Evolutionary conservation across 352 stramenopile genomes (phyloP).

Genomic region (Phytophthora kernoviae): DNA sequence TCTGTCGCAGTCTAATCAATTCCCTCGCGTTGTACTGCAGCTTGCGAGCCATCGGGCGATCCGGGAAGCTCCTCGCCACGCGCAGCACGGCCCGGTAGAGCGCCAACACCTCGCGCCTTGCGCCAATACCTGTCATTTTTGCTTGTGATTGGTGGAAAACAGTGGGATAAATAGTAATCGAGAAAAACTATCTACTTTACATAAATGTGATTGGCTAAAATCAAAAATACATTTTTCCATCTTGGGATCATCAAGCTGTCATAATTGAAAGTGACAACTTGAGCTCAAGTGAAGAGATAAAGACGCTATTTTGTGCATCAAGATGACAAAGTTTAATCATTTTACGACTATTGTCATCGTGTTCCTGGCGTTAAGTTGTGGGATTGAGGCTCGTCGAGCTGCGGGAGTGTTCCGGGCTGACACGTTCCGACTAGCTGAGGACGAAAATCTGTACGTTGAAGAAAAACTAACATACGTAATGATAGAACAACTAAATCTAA

Average conservation of each 20-base stretch:
- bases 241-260: background rate
- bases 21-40: slow-evolving; percentile 79
- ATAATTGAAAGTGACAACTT: slow-evolving; percentile 23
- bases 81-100: slow-evolving; percentile 65
- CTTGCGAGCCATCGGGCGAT: slow-evolving; percentile 69
- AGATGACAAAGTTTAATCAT: slow-evolving; percentile 14
- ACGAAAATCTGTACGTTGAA: slow-evolving; percentile 11
- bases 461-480: background rate
- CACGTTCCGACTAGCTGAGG: slow-evolving; percentile 25
- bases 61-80: slow-evolving; percentile 56
- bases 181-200: background rate
- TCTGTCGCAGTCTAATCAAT: slow-evolving; percentile 61
- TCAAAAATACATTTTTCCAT: too few relatives aligned
- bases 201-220: background rate
- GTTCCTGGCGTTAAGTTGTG: slow-evolving; percentile 9
- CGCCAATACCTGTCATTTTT: slow-evolving; percentile 29
- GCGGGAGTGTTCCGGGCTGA: slow-evolving; percentile 15
- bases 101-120: slow-evolving; percentile 56
- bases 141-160: slow-evolving; percentile 19
- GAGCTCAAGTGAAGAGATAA: slow-evolving; percentile 14
- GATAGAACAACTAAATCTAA: background rate
- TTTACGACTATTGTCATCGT: slow-evolving; percentile 20
- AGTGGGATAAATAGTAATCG: background rate
- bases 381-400: slow-evolving; percentile 12
- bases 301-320: slow-evolving; percentile 3